These are phyloP conservation scores for Crotalaria pallida DNA, from an alignment of 306 rosid species.

Conservation along the genomic window DNA sequence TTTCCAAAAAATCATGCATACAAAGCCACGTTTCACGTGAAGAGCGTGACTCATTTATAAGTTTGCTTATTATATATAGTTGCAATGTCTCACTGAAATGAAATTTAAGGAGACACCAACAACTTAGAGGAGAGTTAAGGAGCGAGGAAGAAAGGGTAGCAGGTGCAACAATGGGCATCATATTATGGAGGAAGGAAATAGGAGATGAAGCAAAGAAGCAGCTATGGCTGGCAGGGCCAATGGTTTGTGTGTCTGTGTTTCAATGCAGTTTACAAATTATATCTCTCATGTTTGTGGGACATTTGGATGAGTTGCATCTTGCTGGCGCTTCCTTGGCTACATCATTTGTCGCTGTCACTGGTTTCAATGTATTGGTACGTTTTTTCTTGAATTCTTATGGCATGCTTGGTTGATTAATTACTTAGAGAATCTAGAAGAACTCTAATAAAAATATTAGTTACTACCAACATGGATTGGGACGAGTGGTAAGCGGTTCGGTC, in stretches of 20 bases:
- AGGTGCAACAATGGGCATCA: neutral
- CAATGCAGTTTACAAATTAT: constrained; percentile 40
- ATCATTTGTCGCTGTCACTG: constrained; percentile 51
- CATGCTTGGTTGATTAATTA: no score
- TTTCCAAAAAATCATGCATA: no score
- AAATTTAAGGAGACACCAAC: no score
- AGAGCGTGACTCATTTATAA: no score
- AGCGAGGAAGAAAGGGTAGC: neutral
- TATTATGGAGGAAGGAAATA: constrained; percentile 11
- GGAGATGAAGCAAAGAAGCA: constrained; percentile 55
- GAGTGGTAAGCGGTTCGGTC: no score
- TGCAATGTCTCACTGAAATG: no score
- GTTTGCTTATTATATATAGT: no score
- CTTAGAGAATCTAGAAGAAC: no score
- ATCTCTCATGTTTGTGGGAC: constrained; percentile 62
- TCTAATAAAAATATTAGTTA: no score
- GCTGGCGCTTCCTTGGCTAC: constrained; percentile 68
- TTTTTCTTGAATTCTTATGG: no score
- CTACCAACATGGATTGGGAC: no score
- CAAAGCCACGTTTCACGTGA: neutral
- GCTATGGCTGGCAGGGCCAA: constrained; percentile 71
- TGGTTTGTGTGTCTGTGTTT: constrained; percentile 36
- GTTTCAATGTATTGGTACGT: constrained; percentile 47
- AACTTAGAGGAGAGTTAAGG: no score
- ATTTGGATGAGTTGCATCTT: constrained; percentile 58